Base-by-base conservation (phyloP, 2,329 filamentous ascomycete genomes). In the Pseudonectria buxi region DNA sequence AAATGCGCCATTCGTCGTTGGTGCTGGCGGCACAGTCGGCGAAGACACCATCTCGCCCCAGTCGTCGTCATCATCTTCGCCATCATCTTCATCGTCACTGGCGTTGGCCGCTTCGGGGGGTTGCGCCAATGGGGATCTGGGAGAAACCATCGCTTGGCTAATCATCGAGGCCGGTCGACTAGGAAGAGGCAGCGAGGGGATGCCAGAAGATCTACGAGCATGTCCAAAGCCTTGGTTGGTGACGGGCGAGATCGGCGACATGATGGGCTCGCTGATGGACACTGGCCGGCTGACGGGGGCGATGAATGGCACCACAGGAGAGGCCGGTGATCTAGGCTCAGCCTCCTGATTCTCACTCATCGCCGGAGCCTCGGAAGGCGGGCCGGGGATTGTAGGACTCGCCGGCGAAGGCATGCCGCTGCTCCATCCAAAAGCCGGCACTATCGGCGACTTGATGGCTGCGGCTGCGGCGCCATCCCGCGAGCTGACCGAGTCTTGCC, bases 11-110 rank as follows among this genome's bases (percentile, higher is more conserved):
- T 51, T 47, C 25, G 41, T 35, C 26, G 38, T 36, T 22, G 18
- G 18, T 9, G 18, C 18, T 6, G 18, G 5, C 18, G 18, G 18
- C 3, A 24, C 36, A 2, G 52, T 44, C 3, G 60, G 54, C 4
- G 57, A 61, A 3, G 58, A 54, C 24, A 78, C 62, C 74, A 78
- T 78, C 41, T 78, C 74, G 3, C 74, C 74, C 74, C 74, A 78
- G 26, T 78, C 74, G 29, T 76, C 72, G 2, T 75, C 71, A 5
- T 74, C 68, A 1, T 67, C 53, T 1, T 49, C 50, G 15, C 30
- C 10, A 18, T 15, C 32, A 15, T 33, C 28, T 16, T 34, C 24
- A 26, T 32, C 32, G 11, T 33, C 15, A 28, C 34, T 38, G 26
- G 39, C 41, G 15, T 45, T 40, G 13, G 42, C 40, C 10, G 46